Evolutionary conservation across 2,329 filamentous ascomycete genomes (phyloP).

Genomic region (Lojkania enalia): DNA sequence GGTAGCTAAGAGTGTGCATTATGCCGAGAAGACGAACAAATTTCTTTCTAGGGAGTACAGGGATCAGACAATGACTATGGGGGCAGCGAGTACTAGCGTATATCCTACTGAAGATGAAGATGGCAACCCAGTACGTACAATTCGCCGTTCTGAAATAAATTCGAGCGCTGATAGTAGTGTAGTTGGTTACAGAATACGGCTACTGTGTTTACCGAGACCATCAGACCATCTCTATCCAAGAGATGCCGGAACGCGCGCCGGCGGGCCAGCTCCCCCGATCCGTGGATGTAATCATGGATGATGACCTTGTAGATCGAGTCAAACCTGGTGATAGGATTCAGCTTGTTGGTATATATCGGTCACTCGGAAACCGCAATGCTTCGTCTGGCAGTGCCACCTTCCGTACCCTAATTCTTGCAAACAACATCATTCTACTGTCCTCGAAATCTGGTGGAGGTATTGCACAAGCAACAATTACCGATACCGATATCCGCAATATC

Average conservation of each 20-base stretch:
- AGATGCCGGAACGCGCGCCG: constrained; percentile 97
- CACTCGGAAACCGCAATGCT: constrained; percentile 91
- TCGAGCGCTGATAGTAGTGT: constrained; percentile 10
- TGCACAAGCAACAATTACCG: constrained; percentile 87
- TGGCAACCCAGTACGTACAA: constrained; percentile 69
- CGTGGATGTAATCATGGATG: constrained; percentile 94
- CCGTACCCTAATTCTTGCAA: constrained; percentile 90
- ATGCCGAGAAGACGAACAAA: constrained; percentile 81
- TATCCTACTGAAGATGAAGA: constrained; percentile 94
- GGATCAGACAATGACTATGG: constrained; percentile 94
- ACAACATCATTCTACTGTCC: constrained; percentile 91
- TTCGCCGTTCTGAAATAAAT: neutral
- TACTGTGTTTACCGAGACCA: constrained; percentile 96
- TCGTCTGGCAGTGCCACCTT: constrained; percentile 90
- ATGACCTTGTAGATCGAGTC: constrained; percentile 90
- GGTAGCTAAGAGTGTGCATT: constrained; percentile 97
- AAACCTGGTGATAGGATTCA: constrained; percentile 97
- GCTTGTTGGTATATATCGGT: constrained; percentile 93
- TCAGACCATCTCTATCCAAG: constrained; percentile 96
- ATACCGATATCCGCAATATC: constrained; percentile 97
- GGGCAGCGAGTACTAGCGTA: constrained; percentile 83
- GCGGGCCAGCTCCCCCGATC: constrained; percentile 93
- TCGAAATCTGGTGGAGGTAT: constrained; percentile 96
- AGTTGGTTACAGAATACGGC: constrained; percentile 90
- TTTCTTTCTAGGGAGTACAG: constrained; percentile 90